These are phyloP conservation scores for Alectoria sarmentosa DNA, from an alignment of 495 filamentous ascomycete species.

Conservation along the genomic window DNA sequence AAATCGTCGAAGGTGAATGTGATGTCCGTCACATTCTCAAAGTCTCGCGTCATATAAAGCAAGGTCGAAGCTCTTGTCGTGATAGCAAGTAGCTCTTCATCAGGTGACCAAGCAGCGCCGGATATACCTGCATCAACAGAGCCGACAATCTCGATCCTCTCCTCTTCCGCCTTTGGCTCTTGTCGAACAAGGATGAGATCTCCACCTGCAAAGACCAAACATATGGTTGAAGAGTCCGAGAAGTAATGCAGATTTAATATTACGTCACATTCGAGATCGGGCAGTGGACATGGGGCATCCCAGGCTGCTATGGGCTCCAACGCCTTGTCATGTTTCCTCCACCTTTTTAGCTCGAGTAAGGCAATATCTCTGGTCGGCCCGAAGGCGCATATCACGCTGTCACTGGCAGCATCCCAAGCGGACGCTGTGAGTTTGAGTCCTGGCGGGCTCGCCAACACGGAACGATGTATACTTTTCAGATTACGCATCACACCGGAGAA, in stretches of 20 bases:
- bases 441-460: constrained; percentile 46
- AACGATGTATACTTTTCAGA: constrained; percentile 62
- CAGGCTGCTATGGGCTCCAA: constrained; percentile 66
- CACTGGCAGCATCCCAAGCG: constrained; percentile 68
- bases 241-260: constrained; percentile 78
- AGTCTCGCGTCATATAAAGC: constrained; percentile 86
- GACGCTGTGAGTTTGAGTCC: constrained; percentile 57
- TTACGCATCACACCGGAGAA: constrained; percentile 59
- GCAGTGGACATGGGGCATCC: constrained; percentile 70
- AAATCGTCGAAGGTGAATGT: constrained; percentile 68
- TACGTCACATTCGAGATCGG: constrained; percentile 60
- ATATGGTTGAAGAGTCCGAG: constrained; percentile 65
- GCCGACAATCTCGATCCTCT: constrained; percentile 87
- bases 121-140: constrained; percentile 87
- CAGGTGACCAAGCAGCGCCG: constrained; percentile 88
- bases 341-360: constrained; percentile 59
- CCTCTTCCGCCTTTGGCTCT: constrained; percentile 57
- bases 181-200: constrained; percentile 83
- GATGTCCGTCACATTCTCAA: constrained; percentile 72
- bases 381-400: constrained; percentile 66
- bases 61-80: constrained; percentile 71
- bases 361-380: constrained; percentile 58
- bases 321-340: constrained; percentile 37
- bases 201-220: constrained; percentile 79
- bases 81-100: constrained; percentile 83